Evolutionary conservation across 768 basidiomycete genomes (phyloP).

Genomic region (Russula virescens): DNA sequence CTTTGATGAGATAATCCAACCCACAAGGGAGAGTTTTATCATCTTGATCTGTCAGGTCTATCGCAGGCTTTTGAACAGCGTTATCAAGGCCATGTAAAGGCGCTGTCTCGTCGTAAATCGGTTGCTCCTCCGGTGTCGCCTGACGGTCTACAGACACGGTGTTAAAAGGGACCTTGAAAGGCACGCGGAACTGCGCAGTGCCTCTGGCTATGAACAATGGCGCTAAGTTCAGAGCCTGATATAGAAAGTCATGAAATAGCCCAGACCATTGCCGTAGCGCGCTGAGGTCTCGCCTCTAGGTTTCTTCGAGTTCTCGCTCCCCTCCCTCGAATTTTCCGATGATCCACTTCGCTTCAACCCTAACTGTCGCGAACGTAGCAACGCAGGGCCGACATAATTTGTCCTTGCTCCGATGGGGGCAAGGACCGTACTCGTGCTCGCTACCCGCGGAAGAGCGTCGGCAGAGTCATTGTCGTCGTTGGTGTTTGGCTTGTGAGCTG

Average conservation of each 20-base stretch:
- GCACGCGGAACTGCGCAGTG: slow-evolving; percentile 28
- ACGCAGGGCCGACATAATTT: slow-evolving; percentile 18
- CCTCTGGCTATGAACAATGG: neutral
- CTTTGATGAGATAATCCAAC: slow-evolving; percentile 24
- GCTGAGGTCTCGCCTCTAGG: slow-evolving; percentile 5
- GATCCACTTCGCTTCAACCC: slow-evolving; percentile 17
- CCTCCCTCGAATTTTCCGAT: slow-evolving; percentile 3
- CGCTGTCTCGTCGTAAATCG: neutral
- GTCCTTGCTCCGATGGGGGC: slow-evolving; percentile 18
- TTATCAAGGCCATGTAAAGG: neutral
- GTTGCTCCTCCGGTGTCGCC: neutral
- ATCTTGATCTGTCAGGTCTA: slow-evolving; percentile 16
- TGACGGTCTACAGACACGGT: neutral
- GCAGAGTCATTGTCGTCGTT: neutral
- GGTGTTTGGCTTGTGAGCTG: neutral
- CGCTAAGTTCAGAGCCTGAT: neutral
- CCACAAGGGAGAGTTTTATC: slow-evolving; percentile 29
- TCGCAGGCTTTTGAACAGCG: neutral
- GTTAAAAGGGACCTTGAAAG: slow-evolving; percentile 31
- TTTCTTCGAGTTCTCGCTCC: slow-evolving; percentile 9
- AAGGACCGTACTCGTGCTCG: slow-evolving; percentile 19
- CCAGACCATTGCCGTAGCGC: neutral
- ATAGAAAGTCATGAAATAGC: neutral
- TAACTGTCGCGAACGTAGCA: slow-evolving; percentile 17
- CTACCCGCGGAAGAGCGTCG: slow-evolving; percentile 5